Conservation (phyloP, 345 rosid species). For the Populus alba region DNA sequence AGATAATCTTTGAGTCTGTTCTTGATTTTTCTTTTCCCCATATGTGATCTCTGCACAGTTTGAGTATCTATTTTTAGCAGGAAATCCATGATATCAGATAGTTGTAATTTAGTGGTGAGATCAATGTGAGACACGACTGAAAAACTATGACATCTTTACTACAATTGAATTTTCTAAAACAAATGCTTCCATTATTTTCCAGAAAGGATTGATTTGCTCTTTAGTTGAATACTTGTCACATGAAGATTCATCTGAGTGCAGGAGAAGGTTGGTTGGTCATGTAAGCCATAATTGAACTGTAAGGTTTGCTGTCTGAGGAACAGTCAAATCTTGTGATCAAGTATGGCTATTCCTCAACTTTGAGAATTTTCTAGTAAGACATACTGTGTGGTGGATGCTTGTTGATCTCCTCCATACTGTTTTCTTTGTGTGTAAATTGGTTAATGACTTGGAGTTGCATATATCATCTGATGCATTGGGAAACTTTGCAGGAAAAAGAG, state of each 20-base stretch:
- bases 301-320: background rate
- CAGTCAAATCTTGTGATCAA: background rate
- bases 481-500: conserved; percentile 52
- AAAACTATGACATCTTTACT: background rate
- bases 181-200: background rate
- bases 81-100: background rate
- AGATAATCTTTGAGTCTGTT: background rate
- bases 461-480: conserved; percentile 2
- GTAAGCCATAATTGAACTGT: background rate
- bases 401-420: background rate
- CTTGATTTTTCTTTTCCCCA: background rate
- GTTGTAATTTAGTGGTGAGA: background rate
- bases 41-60: too few species aligned
- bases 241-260: background rate
- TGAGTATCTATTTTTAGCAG: background rate
- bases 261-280: background rate
- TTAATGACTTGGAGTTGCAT: background rate
- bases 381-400: background rate
- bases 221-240: background rate
- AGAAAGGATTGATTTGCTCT: background rate
- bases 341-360: background rate
- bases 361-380: background rate
- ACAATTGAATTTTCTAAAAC: background rate
- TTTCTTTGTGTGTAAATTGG: background rate
- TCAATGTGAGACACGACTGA: background rate